Evolutionary conservation across 768 basidiomycete species (phyloP).

Genomic region (Boletus pseudo-olivaceus): DNA sequence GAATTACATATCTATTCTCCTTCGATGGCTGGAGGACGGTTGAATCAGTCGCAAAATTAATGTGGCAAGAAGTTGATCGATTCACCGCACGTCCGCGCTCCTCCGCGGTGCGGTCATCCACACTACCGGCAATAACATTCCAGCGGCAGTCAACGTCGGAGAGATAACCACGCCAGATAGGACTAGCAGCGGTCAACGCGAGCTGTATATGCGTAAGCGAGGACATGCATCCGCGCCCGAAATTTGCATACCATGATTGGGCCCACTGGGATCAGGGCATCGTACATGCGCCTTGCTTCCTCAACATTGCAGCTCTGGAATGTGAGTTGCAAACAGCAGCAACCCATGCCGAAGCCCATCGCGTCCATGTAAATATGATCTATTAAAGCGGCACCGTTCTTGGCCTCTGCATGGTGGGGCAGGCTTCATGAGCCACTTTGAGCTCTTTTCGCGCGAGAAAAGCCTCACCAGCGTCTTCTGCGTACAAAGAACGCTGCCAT

Average conservation of each 20-base stretch:
- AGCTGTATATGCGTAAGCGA: slow-evolving; percentile 50
- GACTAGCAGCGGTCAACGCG: slow-evolving; percentile 91
- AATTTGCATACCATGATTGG: slow-evolving; percentile 78
- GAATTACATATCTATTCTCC: slow-evolving; percentile 72
- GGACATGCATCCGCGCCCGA: neutral
- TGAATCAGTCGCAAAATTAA: slow-evolving; percentile 4
- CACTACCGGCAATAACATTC: slow-evolving; percentile 98
- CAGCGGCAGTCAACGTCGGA: slow-evolving; percentile 98
- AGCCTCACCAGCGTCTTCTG: slow-evolving; percentile 75
- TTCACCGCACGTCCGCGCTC: slow-evolving; percentile 79
- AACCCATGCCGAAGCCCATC: slow-evolving; percentile 99
- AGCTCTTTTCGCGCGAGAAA: slow-evolving; percentile 4
- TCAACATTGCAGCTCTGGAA: slow-evolving; percentile 95
- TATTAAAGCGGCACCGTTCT: slow-evolving; percentile 78
- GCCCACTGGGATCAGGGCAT: slow-evolving; percentile 91
- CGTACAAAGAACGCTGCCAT: slow-evolving; percentile 76
- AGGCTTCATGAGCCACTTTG: slow-evolving; percentile 6
- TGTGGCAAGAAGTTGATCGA: slow-evolving; percentile 24
- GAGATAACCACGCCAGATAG: slow-evolving; percentile 90
- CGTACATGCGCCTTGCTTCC: slow-evolving; percentile 91
- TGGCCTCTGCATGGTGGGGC: slow-evolving; percentile 59
- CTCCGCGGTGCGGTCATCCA: slow-evolving; percentile 94
- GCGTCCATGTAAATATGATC: slow-evolving; percentile 98
- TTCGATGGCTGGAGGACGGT: slow-evolving; percentile 60
- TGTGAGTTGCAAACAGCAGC: slow-evolving; percentile 94